phyloP scores from a whole-genome alignment of 441 rosid genomes.

The Isatis lusitanica region DNA sequence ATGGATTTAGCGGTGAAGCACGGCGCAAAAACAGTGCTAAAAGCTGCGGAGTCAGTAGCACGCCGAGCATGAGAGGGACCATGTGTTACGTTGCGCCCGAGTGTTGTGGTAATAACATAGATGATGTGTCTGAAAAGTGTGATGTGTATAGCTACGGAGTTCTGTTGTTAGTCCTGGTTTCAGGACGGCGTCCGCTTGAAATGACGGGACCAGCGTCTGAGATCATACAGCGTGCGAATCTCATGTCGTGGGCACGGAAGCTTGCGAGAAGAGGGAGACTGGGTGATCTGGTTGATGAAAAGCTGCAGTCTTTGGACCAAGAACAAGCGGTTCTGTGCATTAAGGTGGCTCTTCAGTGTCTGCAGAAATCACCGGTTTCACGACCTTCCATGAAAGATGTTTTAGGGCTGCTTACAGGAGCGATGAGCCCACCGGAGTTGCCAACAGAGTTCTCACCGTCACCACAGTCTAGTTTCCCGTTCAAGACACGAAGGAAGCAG shows the following conservation, averaged over 20 bases:
- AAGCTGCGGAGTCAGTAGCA: slow-evolving; percentile 77
- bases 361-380: slow-evolving; percentile 72
- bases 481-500: slow-evolving; percentile 56
- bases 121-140: slow-evolving; percentile 68
- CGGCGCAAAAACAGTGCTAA: slow-evolving; percentile 52
- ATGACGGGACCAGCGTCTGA: slow-evolving; percentile 75
- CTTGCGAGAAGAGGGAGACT: slow-evolving; percentile 76
- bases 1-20: slow-evolving; percentile 73
- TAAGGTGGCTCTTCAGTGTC: slow-evolving; percentile 77
- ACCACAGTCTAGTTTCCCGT: slow-evolving; percentile 60
- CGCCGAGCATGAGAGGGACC: slow-evolving; percentile 97
- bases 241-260: slow-evolving; percentile 83
- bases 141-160: slow-evolving; percentile 94
- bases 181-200: slow-evolving; percentile 87
- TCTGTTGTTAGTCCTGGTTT: slow-evolving; percentile 68
- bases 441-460: slow-evolving; percentile 86
- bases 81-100: slow-evolving; percentile 91
- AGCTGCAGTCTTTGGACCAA: slow-evolving; percentile 49
- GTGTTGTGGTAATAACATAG: slow-evolving; percentile 59
- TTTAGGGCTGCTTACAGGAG: slow-evolving; percentile 74
- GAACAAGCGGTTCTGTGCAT: slow-evolving; percentile 80
- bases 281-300: slow-evolving; percentile 74
- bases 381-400: slow-evolving; percentile 85
- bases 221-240: slow-evolving; percentile 73
- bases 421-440: slow-evolving; percentile 52